Evolutionary conservation across 202 grass and related monocot genomes (phyloP), one percentile per base, ranked within the genome.

Genomic region (Schoenoplectus tabernaemontani): DNA sequence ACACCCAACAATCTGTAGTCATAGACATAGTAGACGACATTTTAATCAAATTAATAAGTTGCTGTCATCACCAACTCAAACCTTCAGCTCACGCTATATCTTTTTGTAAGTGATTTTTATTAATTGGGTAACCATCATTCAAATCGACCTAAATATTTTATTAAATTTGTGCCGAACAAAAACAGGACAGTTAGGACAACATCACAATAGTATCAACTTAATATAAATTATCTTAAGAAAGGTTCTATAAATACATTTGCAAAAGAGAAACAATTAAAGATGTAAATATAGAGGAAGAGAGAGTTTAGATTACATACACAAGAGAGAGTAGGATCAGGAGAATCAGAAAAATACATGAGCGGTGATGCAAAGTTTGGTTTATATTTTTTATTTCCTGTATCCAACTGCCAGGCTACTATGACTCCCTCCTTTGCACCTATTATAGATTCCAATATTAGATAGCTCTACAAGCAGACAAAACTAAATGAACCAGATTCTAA

Each of bases 391-490:
- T 94, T 95, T 74, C 91, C 88, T 60, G 89, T 95, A 83, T 98
- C 95, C 37, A 98, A 68, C 50, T 98, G 95, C 95, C 95, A 98
- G 78, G 95, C 86, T 67, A 98, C 91, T 83, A 98, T 89, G 86
- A 97, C 95, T 47, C 95, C 95, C 88, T 98, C 95, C 69, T 87
- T 90, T 83, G 84, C 95, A 92, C 95, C 95, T 98, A 80, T 48
- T 85, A 67, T 43, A 82, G 26, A 73, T 9, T 51, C 66, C 51
- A 17, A 13, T 75, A 83, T 73, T 33, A 23, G 8, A 82, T 59
- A 20, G 30, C 12, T 73, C 9, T 73, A 73, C 15, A 8, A 33
- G 47, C 44, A 53, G 63, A 73, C 9, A 73, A 53, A 43, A 42
- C 9, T 24, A 39, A 7, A 48, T 32, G 24, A 44, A 48, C 65